These are phyloP conservation scores for Vitis rotundifolia DNA, from an alignment of 164 flowering plant genomes.

Conservation along the genomic window DNA sequence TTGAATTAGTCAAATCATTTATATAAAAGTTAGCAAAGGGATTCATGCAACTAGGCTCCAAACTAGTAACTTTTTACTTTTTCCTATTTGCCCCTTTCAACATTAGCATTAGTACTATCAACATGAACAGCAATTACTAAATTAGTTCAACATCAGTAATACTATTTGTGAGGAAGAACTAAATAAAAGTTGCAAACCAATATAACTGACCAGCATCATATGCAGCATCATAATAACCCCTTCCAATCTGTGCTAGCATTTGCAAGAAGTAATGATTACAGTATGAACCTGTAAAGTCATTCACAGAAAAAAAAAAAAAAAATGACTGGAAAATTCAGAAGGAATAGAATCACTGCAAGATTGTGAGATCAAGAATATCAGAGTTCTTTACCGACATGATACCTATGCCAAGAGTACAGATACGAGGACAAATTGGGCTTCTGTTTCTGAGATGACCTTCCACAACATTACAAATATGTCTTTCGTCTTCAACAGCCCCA, in stretches of 20 bases:
- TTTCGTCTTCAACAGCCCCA: conserved; percentile 90
- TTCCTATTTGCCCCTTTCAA: background rate
- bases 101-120: background rate
- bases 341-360: background rate
- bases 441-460: conserved; percentile 32
- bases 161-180: too few species aligned
- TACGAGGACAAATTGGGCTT: conserved; percentile 49
- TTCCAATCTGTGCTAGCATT: conserved; percentile 69
- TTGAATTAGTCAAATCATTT: too few species aligned
- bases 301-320: background rate
- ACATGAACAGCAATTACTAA: background rate
- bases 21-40: background rate
- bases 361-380: background rate
- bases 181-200: too few species aligned
- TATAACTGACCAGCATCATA: conserved; percentile 58
- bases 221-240: conserved; percentile 72
- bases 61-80: background rate
- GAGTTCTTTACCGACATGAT: conserved; percentile 6
- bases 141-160: background rate
- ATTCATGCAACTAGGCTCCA: background rate
- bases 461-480: conserved; percentile 63
- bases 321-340: background rate
- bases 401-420: conserved; percentile 87
- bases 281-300: conserved; percentile 50
- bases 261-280: conserved; percentile 91